A percentile compares a stretch with the other conserved stretches of the same genome.
These are phyloP conservation scores for Epichloe aotearoae DNA, from an alignment of 2,329 filamentous ascomycete species.

Conservation along the genomic window DNA sequence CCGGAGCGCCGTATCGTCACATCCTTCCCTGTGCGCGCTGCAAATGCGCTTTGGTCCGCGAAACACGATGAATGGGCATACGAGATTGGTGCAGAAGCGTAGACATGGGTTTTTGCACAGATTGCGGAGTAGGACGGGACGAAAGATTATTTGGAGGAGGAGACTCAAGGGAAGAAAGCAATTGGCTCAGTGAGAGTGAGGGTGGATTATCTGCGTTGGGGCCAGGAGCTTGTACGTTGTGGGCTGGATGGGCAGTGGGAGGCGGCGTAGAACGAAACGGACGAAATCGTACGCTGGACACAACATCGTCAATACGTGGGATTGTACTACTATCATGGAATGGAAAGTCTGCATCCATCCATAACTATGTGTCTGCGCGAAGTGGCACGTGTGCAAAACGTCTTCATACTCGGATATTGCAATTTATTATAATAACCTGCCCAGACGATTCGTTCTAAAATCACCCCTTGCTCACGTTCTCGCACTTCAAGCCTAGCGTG, in stretches of 20 bases:
- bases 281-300: too few relatives aligned
- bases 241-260: too few relatives aligned
- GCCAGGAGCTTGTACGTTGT: neutral
- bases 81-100: constrained; percentile 44
- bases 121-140: constrained; percentile 35
- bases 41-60: constrained; percentile 47
- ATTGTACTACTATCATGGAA: too few relatives aligned
- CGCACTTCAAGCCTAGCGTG: constrained; percentile 16
- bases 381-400: too few relatives aligned
- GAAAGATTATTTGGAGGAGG: constrained; percentile 39
- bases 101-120: constrained; percentile 44
- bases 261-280: too few relatives aligned
- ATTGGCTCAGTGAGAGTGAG: constrained; percentile 18
- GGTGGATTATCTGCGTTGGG: neutral
- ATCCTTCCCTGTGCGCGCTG: constrained; percentile 36
- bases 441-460: neutral
- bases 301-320: too few relatives aligned
- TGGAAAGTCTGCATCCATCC: too few relatives aligned
- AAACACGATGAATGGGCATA: constrained; percentile 41
- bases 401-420: too few relatives aligned
- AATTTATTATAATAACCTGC: too few relatives aligned
- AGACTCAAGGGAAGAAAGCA: constrained; percentile 37
- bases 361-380: too few relatives aligned
- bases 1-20: constrained; percentile 32
- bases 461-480: constrained; percentile 4